Evolutionary conservation across 2,329 filamentous ascomycete genomes (phyloP).

Genomic region (Rhynchosporium secalis): DNA sequence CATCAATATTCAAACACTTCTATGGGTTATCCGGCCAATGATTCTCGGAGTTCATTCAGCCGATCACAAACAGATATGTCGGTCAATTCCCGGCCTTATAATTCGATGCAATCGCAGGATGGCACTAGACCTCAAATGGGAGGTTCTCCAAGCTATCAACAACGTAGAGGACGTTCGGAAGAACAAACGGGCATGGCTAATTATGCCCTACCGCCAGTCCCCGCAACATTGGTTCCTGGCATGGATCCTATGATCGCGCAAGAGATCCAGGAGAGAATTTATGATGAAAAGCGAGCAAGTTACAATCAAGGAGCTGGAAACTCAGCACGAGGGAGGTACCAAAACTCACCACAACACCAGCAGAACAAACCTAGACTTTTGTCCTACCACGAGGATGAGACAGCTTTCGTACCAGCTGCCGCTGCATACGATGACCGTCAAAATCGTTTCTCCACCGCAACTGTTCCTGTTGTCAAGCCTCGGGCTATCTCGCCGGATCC

Average conservation of each 20-base stretch:
- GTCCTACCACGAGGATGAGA: constrained; percentile 33
- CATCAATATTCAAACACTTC: constrained; percentile 35
- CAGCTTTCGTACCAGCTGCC: constrained; percentile 30
- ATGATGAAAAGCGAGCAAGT: constrained; percentile 56
- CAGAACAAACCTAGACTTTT: constrained; percentile 30
- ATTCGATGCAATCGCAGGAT: constrained; percentile 26
- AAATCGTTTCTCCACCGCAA: constrained; percentile 30
- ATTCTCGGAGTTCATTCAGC: constrained; percentile 32
- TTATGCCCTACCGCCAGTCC: constrained; percentile 51
- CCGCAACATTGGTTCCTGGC: constrained; percentile 60
- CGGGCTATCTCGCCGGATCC: constrained; percentile 36
- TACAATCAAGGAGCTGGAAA: constrained; percentile 43
- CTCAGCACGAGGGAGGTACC: constrained; percentile 45
- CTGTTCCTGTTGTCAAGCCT: constrained; percentile 39
- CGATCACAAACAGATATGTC: constrained; percentile 29
- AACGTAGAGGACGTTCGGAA: constrained; percentile 31
- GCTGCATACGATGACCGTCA: constrained; percentile 37
- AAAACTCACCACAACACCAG: constrained; percentile 34
- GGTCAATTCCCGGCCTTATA: constrained; percentile 34
- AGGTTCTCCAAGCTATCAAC: constrained; percentile 8
- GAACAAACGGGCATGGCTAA: constrained; percentile 24
- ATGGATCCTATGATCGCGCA: constrained; percentile 56
- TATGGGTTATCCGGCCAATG: constrained; percentile 31
- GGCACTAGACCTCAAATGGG: constrained; percentile 12
- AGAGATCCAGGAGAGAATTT: constrained; percentile 58